Conservation (phyloP, 2,329 filamentous ascomycete genomes). For the Aspergillus quadrilineatus region DNA sequence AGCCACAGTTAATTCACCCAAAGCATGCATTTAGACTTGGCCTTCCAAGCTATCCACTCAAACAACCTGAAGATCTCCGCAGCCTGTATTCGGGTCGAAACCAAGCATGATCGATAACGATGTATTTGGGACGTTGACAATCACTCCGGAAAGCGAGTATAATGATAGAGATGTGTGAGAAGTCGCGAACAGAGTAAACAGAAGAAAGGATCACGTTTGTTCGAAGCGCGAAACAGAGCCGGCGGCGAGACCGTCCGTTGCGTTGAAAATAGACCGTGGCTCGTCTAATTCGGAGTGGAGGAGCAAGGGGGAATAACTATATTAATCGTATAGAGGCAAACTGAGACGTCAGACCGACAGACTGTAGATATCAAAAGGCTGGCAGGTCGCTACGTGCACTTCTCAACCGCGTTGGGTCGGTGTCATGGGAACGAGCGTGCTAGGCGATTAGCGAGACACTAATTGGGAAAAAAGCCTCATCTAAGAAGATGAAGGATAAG, state of each 20-base stretch:
- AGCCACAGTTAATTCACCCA: not conserved
- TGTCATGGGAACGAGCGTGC: slow-evolving; percentile 7
- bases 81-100: slow-evolving; percentile 14
- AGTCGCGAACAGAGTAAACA: not conserved
- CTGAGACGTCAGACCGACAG: slow-evolving; percentile 20
- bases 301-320: slow-evolving; percentile 11
- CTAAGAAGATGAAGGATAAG: not conserved
- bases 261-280: slow-evolving; percentile 15
- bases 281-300: slow-evolving; percentile 6
- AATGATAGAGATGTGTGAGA: not conserved
- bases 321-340: slow-evolving; percentile 4
- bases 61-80: slow-evolving; percentile 15
- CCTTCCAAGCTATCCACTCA: slow-evolving; percentile 17
- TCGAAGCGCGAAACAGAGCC: slow-evolving; percentile 15
- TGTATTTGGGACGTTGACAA: slow-evolving; percentile 8
- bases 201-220: slow-evolving; percentile 1
- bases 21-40: slow-evolving; percentile 5
- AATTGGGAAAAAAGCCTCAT: slow-evolving; percentile 17
- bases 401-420: slow-evolving; percentile 9
- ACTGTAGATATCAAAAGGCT: slow-evolving; percentile 11
- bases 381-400: slow-evolving; percentile 5
- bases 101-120: slow-evolving; percentile 23
- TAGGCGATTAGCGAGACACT: slow-evolving; percentile 18
- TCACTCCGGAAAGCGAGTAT: not conserved
- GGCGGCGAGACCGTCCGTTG: slow-evolving; percentile 13